Evolutionary conservation across 1,284 basidiomycete genomes (phyloP).

Genomic region (Crucibulum parvulum): DNA sequence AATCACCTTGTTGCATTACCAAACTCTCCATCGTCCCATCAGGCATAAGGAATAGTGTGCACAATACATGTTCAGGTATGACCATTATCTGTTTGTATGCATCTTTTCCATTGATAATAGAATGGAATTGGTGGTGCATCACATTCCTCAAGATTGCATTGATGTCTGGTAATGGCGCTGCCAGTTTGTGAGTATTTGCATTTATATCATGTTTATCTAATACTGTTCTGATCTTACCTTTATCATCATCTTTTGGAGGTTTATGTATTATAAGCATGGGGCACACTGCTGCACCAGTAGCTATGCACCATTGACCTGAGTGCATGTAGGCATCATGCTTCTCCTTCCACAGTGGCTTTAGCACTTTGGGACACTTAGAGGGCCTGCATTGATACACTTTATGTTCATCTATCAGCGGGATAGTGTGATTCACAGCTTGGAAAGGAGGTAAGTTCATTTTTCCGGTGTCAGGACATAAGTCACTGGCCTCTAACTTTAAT

Average conservation of each 20-base stretch:
- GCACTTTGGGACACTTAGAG: slow-evolving; percentile 30
- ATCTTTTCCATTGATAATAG: not conserved
- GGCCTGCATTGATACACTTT: slow-evolving; percentile 33
- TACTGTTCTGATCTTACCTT: not conserved
- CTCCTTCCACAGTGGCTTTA: slow-evolving; percentile 29
- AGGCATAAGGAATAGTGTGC: not conserved
- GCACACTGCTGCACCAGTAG: slow-evolving; percentile 27
- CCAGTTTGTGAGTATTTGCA: not conserved
- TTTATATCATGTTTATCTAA: not conserved
- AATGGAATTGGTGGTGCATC: not conserved
- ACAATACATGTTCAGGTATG: not conserved
- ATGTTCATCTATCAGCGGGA: slow-evolving; percentile 34
- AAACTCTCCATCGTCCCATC: not conserved
- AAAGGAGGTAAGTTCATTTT: slow-evolving; percentile 36
- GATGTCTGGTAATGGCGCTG: not conserved
- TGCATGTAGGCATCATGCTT: slow-evolving; percentile 32
- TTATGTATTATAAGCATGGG: slow-evolving; percentile 43
- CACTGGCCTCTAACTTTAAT: slow-evolving; percentile 19
- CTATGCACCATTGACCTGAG: slow-evolving; percentile 33
- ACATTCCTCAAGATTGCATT: not conserved
- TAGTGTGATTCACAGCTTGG: slow-evolving; percentile 35
- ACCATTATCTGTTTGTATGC: not conserved
- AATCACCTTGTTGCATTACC: too few species aligned
- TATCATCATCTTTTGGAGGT: slow-evolving; percentile 8
- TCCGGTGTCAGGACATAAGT: slow-evolving; percentile 23